Evolutionary conservation across 768 basidiomycete species (phyloP).

Genomic region (Gloeopeniophorella convolvens): DNA sequence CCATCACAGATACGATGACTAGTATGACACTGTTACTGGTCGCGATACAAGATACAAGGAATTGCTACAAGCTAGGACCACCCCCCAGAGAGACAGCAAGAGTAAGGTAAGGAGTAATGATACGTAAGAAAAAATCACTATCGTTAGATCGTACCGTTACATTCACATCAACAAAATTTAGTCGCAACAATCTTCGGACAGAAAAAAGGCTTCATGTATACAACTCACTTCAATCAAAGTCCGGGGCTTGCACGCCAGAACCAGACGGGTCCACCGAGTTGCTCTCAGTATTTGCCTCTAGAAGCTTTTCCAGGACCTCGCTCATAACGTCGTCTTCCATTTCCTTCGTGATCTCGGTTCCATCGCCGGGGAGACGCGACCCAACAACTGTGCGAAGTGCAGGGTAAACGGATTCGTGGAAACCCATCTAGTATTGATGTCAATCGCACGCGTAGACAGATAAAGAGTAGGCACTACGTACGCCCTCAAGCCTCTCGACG

Average conservation of each 20-base stretch:
- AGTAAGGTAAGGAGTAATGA: constrained; percentile 1
- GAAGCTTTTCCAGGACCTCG: constrained; percentile 52
- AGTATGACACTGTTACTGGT: no score
- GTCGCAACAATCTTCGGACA: not conserved
- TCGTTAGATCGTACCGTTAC: not conserved
- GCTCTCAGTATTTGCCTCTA: constrained; percentile 27
- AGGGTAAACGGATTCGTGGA: constrained; percentile 50
- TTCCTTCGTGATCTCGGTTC: constrained; percentile 44
- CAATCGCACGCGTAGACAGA: not conserved
- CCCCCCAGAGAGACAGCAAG: no score
- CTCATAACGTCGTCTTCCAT: constrained; percentile 62
- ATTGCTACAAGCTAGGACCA: constrained; percentile 3
- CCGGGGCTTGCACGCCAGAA: not conserved
- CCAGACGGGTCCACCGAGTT: not conserved
- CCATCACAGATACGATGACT: no score
- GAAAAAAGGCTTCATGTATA: not conserved
- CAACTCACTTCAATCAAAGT: not conserved
- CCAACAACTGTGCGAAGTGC: constrained; percentile 44
- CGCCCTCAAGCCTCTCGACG: constrained; percentile 44
- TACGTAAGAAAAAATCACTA: not conserved
- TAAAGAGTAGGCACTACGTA: constrained; percentile 31
- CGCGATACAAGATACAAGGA: not conserved
- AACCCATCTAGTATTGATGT: constrained; percentile 53
- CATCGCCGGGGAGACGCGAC: constrained; percentile 29
- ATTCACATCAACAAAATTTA: not conserved